Evolutionary conservation across 169 alveolate genomes (phyloP), one percentile per base, ranked within the genome.

Genomic region (Babesia ovis): DNA sequence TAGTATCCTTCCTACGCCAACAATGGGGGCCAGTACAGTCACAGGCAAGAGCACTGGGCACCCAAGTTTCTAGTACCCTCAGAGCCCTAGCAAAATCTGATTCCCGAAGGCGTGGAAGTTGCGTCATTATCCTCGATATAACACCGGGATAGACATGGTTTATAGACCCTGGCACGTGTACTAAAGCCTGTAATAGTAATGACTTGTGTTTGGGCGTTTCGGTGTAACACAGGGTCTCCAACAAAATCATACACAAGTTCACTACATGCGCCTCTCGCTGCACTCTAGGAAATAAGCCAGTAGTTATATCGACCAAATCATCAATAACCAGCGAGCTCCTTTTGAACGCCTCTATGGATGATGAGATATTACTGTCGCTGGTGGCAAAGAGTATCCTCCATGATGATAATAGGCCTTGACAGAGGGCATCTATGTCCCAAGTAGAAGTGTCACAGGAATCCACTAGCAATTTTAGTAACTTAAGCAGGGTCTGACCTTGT

Each of bases 111-210:
- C 16, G 6, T 3, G 71, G 23, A 23, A 77, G 55, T 16, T 16
- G 22, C 6, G 31, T n/a, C 9, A 62, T 35, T 4, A 77, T 41
- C 39, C 80, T 45, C 20, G 86, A 68, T 11, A 77, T 53, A 27
- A 77, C 4, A 0, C 86, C 86, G 8, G 86, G 86, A 35, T 77
- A 77, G 0, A 77, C 68, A 29, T 25, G 67, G 8, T 20, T 35
- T 4, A 77, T 22, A 25, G 22, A 16, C 35, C n/a, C 27, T 5
- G 81, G 81, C n/a, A 27, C 55, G 34, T 20, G 3, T 25, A 35
- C 59, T 23, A 77, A 50, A 3, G 67, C 29, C 18, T 55, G 56
- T 4, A 77, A 37, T 3, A 68, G 43, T 2, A n/a, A 5, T 3
- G 35, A 8, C 8, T 20, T 32, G 39, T 41, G 67, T 42, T 43